A percentile compares a stretch with the other conserved stretches of the same genome.
Conservation (phyloP, 371 early-diverging fungal genomes). For the Globomyces sp. region DNA sequence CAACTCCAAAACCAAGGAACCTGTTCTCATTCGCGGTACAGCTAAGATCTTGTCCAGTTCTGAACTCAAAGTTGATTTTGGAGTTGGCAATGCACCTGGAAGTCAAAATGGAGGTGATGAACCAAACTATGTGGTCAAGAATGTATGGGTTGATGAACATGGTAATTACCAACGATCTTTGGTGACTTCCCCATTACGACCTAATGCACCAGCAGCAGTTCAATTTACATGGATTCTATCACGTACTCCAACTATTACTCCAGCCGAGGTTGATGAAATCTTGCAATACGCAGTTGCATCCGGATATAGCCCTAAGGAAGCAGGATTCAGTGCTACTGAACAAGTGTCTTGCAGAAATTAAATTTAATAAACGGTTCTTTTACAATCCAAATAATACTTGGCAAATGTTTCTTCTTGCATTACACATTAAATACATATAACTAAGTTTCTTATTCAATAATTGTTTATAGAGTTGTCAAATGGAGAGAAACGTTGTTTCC, state of each 20-base stretch:
- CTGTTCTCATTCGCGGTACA: not conserved
- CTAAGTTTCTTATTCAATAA: no score
- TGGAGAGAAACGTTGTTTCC: no score
- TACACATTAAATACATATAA: no score
- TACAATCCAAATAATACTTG: no score
- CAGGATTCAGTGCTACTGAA: conserved; percentile 1
- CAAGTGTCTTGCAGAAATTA: not conserved
- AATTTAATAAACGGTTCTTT: no score
- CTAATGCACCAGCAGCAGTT: not conserved
- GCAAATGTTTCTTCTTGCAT: no score
- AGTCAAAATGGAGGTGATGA: not conserved
- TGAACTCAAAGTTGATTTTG: conserved; percentile 5
- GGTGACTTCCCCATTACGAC: not conserved
- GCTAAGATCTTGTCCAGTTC: not conserved
- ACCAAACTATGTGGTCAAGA: conserved; percentile 17
- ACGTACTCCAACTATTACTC: not conserved
- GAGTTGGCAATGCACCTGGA: no score
- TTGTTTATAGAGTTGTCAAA: no score
- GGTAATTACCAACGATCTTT: conserved; percentile 18
- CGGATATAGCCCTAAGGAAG: not conserved
- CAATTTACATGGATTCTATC: conserved; percentile 15
- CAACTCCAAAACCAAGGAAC: not conserved
- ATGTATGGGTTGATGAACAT: conserved; percentile 7
- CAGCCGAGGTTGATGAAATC: not conserved
- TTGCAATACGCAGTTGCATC: not conserved